Base-by-base conservation (phyloP, 148 eudicot genomes). In the Rhododendron molle region DNA sequence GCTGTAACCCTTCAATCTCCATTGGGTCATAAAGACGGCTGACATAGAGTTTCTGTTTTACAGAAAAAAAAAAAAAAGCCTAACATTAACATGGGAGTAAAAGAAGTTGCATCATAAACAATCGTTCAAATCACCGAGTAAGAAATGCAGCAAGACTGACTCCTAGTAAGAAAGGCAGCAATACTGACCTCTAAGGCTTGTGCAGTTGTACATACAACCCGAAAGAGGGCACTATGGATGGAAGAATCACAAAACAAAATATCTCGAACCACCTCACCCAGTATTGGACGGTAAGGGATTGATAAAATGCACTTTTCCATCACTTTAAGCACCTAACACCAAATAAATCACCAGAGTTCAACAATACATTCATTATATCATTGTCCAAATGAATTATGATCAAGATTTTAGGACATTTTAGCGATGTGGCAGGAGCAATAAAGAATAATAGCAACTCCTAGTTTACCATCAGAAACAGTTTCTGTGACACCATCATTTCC, bases 1-100 rank as follows among this genome's bases (percentile, higher is more conserved):
- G 90, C 86, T 93, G 94, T 83, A 96, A 81, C 50, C 94, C 98
- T 88, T 95, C 99, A 83, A 97, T 94, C 88, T 95, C 99, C 84
- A 82, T 90, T 88, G 90, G 88, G 84, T 93, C 98, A 85, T 88
- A 93, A 56, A 93, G 90, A 73, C 98, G 97, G 89, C 93, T 94
- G 81, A 90, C 82, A 84, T 91, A 88, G 65, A 95, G 96, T 87
- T 92, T 91, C 99, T 97, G 93, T 60, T 54, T 6, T 20, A 82
- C 81, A 49, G 73, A 3, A 34, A 7, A 23, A 23, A 65, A 20
- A 52, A 1, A 65, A 26, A 34, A 30, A 6, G 13, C n/a, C 13
- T 47, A 16, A 78, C 14, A 78, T 78, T 81, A 86, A 11, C 30
- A 26, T 46, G 38, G 32, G 69, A 86, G 32, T 3, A 52, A 60